Evolutionary conservation across 768 basidiomycete genomes (phyloP).

Genomic region (Boletus tylopilopsis): DNA sequence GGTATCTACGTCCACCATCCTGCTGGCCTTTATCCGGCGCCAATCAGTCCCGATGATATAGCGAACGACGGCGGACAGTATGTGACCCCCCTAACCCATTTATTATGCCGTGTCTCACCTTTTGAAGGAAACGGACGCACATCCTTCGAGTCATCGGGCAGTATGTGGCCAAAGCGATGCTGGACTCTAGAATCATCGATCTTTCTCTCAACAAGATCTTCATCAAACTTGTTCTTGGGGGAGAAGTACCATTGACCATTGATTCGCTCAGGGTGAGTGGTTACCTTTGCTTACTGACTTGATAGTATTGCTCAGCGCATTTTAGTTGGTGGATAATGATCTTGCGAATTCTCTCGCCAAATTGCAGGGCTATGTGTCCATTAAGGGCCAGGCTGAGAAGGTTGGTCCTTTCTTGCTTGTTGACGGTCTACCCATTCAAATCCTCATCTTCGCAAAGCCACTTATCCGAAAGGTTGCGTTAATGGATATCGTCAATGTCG

Average conservation of each 20-base stretch:
- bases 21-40: slow-evolving; percentile 83
- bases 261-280: slow-evolving; percentile 73
- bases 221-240: slow-evolving; percentile 84
- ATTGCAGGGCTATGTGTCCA: slow-evolving; percentile 62
- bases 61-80: slow-evolving; percentile 73
- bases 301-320: slow-evolving; percentile 5
- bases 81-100: slow-evolving; percentile 26
- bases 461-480: slow-evolving; percentile 53
- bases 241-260: slow-evolving; percentile 79
- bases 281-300: not conserved
- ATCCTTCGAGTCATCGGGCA: slow-evolving; percentile 90
- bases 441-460: slow-evolving; percentile 27
- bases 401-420: slow-evolving; percentile 29
- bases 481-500: slow-evolving; percentile 64
- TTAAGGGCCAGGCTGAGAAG: slow-evolving; percentile 51
- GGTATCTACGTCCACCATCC: slow-evolving; percentile 82
- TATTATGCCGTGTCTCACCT: not conserved
- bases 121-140: slow-evolving; percentile 71
- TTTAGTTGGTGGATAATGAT: slow-evolving; percentile 75
- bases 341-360: slow-evolving; percentile 85
- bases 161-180: slow-evolving; percentile 94
- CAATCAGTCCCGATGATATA: slow-evolving; percentile 66
- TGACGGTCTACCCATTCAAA: not conserved
- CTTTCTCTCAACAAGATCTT: slow-evolving; percentile 94
- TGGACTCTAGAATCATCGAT: slow-evolving; percentile 97